A percentile compares a stretch with the other conserved stretches of the same genome.
phyloP scores from a whole-genome alignment of 176 grass and related monocot genomes.

The Aegilops tauschii region DNA sequence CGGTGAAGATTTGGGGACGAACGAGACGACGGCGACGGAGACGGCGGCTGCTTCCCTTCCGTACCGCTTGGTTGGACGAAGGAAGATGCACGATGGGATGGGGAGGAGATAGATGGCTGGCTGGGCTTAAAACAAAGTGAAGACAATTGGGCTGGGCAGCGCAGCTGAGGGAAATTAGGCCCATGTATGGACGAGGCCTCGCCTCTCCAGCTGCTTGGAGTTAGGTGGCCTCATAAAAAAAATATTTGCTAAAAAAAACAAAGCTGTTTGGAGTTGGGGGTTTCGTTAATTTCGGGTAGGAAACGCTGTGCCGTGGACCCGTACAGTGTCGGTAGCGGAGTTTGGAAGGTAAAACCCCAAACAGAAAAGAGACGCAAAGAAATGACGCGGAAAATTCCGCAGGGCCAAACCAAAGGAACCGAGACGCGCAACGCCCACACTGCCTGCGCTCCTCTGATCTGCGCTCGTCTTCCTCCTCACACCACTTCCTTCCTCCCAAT shows the following conservation, averaged over 20 bases:
- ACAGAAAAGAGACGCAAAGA: neutral
- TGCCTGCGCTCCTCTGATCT: neutral
- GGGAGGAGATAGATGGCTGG: neutral
- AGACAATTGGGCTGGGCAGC: neutral
- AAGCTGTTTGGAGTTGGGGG: neutral
- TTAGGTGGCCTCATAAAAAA: too few relatives aligned
- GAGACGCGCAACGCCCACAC: conserved; percentile 11
- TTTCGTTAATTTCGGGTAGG: conserved; percentile 19
- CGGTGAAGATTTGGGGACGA: neutral
- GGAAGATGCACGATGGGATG: neutral
- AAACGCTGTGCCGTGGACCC: conserved; percentile 14
- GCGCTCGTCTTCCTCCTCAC: conserved; percentile 13
- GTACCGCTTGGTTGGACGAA: neutral
- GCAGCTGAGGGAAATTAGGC: too few relatives aligned
- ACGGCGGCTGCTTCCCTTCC: neutral
- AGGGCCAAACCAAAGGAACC: neutral
- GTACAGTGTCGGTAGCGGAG: conserved; percentile 24
- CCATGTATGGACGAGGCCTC: too few relatives aligned
- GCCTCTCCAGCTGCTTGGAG: too few relatives aligned
- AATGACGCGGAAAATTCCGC: conserved; percentile 10
- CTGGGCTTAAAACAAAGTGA: neutral
- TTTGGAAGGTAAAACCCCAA: conserved; percentile 47
- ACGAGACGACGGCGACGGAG: neutral
- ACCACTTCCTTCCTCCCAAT: neutral
- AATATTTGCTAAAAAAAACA: too few relatives aligned